Evolutionary conservation across 2,329 filamentous ascomycete genomes (phyloP).

Genomic region (Fonsecaea nubica): DNA sequence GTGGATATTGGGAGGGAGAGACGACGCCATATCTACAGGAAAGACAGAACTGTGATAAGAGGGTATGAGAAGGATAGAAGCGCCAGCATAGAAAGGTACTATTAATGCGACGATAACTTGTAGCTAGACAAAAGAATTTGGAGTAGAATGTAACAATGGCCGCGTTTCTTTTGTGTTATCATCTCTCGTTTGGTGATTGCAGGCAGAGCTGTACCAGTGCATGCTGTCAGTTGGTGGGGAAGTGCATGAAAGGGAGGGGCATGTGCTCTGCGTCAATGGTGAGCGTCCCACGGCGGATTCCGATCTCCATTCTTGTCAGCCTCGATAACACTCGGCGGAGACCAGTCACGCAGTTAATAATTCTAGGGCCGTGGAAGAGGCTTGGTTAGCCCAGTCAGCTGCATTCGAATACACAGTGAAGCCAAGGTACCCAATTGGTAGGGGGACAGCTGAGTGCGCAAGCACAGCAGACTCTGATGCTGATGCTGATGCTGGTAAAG

Average conservation of each 20-base stretch:
- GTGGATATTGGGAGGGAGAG: conserved; percentile 66
- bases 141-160: conserved; percentile 3
- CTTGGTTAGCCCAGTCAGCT: not conserved
- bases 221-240: not conserved
- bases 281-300: not conserved
- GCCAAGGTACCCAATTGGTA: not conserved
- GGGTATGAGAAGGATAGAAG: not conserved
- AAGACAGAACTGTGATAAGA: not conserved
- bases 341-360: not conserved
- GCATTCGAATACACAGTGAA: not conserved
- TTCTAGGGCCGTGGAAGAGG: not conserved
- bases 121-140: not conserved
- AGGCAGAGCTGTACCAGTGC: not conserved
- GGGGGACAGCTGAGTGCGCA: not conserved
- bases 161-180: not conserved
- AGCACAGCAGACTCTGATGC: not conserved
- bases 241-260: not conserved
- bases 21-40: conserved; percentile 38
- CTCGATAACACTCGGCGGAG: not conserved
- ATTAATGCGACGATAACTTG: not conserved
- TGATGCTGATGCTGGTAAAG: not conserved
- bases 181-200: not conserved
- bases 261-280: not conserved
- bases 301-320: not conserved
- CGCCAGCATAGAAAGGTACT: not conserved